phyloP scores from a whole-genome alignment of 2,329 filamentous ascomycete species.

The Pyricularia grisea region DNA sequence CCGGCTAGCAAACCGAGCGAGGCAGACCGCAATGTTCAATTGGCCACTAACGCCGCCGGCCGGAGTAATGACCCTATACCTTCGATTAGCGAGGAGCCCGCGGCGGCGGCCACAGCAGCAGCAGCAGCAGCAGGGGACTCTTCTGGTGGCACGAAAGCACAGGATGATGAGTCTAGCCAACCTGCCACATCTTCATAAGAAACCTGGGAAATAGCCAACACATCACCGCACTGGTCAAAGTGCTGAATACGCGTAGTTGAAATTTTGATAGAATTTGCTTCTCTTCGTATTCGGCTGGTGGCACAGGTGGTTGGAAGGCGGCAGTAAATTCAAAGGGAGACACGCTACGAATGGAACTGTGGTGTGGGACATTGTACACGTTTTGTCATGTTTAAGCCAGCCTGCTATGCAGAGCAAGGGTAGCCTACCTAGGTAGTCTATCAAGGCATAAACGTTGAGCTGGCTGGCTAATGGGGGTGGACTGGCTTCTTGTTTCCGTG shows the following conservation, averaged over 20 bases:
- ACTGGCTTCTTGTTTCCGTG: not conserved
- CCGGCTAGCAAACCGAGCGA: conserved; percentile 40
- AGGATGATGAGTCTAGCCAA: not conserved
- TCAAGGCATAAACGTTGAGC: too few relatives aligned
- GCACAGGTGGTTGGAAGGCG: not conserved
- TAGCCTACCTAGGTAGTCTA: not conserved
- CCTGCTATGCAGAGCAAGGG: not conserved
- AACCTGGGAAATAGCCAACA: not conserved
- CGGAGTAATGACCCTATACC: conserved; percentile 39
- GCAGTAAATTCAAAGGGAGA: not conserved
- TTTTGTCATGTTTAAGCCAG: not conserved
- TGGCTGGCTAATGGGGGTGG: not conserved
- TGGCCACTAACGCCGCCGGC: conserved; percentile 47
- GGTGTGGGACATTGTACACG: not conserved
- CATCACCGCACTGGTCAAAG: not conserved
- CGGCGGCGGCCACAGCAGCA: not conserved
- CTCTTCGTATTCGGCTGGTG: not conserved
- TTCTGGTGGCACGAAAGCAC: not conserved
- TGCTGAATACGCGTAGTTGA: not conserved
- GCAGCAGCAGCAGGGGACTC: not conserved
- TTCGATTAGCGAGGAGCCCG: conserved; percentile 3
- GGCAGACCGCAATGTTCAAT: conserved; percentile 52
- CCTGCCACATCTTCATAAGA: not conserved
- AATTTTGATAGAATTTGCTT: not conserved
- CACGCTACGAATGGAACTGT: not conserved